Percentiles rank a stretch among this genome's conserved stretches.
Evolutionary conservation across 2,329 filamentous ascomycete species (phyloP).

Genomic region (Colletotrichum ledebouriae): DNA sequence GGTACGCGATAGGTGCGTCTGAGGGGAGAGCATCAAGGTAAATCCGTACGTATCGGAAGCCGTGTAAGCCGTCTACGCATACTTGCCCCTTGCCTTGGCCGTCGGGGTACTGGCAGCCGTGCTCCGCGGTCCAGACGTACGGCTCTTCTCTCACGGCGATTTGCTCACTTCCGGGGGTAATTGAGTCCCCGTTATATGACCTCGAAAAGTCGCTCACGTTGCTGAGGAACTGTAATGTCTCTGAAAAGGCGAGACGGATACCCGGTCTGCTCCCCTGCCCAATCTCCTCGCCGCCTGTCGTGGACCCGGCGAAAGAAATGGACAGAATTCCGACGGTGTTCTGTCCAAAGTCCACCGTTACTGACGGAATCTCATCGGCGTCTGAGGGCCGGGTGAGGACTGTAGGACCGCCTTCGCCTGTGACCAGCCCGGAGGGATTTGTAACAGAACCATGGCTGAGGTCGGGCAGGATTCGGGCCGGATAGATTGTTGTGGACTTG

Average conservation of each 20-base stretch:
- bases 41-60: conserved; percentile 66
- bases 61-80: conserved; percentile 66
- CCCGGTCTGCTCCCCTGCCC: conserved; percentile 51
- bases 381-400: conserved; percentile 48
- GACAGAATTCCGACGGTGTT: conserved; percentile 60
- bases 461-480: conserved; percentile 49
- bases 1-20: conserved; percentile 60
- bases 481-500: conserved; percentile 48
- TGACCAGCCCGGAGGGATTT: conserved; percentile 53
- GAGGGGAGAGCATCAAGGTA: conserved; percentile 58
- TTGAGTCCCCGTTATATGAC: conserved; percentile 56
- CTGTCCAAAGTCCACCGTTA: conserved; percentile 65
- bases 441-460: conserved; percentile 55
- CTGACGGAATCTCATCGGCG: conserved; percentile 48
- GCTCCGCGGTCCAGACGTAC: conserved; percentile 60
- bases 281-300: conserved; percentile 37
- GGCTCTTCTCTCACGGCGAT: conserved; percentile 58
- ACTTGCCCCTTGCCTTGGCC: conserved; percentile 52
- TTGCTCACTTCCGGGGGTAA: conserved; percentile 64
- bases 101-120: conserved; percentile 56
- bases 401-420: conserved; percentile 46
- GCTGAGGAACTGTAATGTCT: conserved; percentile 59
- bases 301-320: conserved; percentile 57
- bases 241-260: conserved; percentile 62
- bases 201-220: conserved; percentile 63